Conservation (phyloP, 2,329 filamentous ascomycete genomes). For the Botrytis galanthina region DNA sequence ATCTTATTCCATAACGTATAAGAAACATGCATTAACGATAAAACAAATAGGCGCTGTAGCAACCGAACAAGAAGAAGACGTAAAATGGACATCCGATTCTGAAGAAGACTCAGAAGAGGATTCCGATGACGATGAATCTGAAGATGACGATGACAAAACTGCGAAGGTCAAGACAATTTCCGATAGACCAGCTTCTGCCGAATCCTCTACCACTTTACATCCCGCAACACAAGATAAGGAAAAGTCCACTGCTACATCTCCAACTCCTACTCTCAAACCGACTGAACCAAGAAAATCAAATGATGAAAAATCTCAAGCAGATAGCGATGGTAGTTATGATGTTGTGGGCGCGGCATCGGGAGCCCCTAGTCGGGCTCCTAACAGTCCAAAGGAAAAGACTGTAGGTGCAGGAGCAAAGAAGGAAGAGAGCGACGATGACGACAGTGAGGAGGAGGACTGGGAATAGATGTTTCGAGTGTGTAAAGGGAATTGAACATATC, state of each 20-base stretch:
- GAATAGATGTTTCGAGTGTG: conserved; percentile 49
- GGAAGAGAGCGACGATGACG: conserved; percentile 54
- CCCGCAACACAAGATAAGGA: conserved; percentile 44
- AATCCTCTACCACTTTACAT: conserved; percentile 61
- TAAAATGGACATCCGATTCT: conserved; percentile 64
- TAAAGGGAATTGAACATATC: neutral
- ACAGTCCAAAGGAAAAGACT: conserved; percentile 57
- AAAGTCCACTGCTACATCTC: conserved; percentile 21
- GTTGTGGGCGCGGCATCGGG: conserved; percentile 78
- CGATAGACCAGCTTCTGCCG: conserved; percentile 47
- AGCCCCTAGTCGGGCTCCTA: conserved; percentile 72
- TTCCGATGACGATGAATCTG: neutral
- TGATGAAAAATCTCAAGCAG: conserved; percentile 85
- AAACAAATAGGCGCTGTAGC: conserved; percentile 51
- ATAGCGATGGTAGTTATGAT: conserved; percentile 95
- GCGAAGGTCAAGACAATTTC: conserved; percentile 28
- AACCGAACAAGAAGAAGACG: conserved; percentile 61
- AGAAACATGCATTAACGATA: neutral
- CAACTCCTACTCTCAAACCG: conserved; percentile 52
- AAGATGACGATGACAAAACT: neutral
- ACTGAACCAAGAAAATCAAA: conserved; percentile 70
- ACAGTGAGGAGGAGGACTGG: conserved; percentile 75
- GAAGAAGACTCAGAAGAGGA: conserved; percentile 57
- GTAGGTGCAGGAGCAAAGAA: conserved; percentile 57
- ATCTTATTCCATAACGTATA: neutral